A percentile compares a stretch with the other conserved stretches of the same genome.
Evolutionary conservation across 495 filamentous ascomycete genomes (phyloP).

Genomic region (Xylaria scruposa): DNA sequence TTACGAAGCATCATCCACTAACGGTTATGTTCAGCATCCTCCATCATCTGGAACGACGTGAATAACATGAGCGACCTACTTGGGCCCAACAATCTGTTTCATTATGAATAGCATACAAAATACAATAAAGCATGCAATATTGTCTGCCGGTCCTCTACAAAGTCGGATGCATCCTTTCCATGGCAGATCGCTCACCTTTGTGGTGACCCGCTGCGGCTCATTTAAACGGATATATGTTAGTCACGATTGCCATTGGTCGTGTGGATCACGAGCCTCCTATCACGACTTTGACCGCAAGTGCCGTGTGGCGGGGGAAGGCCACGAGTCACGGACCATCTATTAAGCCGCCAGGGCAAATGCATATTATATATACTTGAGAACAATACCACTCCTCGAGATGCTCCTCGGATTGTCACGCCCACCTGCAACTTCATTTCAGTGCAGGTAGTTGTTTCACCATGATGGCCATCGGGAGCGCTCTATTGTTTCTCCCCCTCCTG

Average conservation of each 20-base stretch:
- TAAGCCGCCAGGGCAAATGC: slow-evolving; percentile 38
- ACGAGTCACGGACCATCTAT: slow-evolving; percentile 31
- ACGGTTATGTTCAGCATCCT: background rate
- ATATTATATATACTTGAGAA: slow-evolving; percentile 38
- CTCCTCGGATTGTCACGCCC: slow-evolving; percentile 15
- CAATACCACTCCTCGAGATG: slow-evolving; percentile 9
- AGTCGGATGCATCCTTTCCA: slow-evolving; percentile 7
- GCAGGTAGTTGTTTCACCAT: slow-evolving; percentile 39
- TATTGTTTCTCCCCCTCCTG: slow-evolving; percentile 45
- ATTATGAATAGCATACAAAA: background rate
- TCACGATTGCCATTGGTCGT: slow-evolving; percentile 39
- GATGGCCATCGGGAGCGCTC: slow-evolving; percentile 41
- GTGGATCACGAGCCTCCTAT: slow-evolving; percentile 41
- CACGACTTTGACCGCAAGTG: slow-evolving; percentile 36
- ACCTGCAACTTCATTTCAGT: slow-evolving; percentile 25
- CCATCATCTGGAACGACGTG: background rate
- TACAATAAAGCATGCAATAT: background rate
- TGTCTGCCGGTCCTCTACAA: slow-evolving; percentile 33
- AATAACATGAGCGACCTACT: background rate
- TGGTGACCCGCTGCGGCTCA: slow-evolving; percentile 23
- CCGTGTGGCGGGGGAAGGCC: slow-evolving; percentile 39
- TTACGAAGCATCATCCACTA: too few species aligned
- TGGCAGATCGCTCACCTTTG: slow-evolving; percentile 21
- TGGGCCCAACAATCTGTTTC: background rate
- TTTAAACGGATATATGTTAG: slow-evolving; percentile 38